Evolutionary conservation across 176 grass and related monocot genomes (phyloP).

Genomic region (Typha latifolia): DNA sequence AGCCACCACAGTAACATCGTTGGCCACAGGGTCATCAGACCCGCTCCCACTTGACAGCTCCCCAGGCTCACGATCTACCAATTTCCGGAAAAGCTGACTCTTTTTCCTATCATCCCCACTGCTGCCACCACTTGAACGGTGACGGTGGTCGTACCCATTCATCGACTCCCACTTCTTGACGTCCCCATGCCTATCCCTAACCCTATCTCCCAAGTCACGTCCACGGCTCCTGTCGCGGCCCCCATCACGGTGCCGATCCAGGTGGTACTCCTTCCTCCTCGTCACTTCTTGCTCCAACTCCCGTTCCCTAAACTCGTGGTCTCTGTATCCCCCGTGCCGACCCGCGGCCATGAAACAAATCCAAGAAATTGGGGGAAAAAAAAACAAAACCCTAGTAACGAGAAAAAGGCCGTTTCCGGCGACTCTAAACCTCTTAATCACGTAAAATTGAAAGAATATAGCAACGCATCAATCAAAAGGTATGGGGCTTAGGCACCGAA

Average conservation of each 20-base stretch:
- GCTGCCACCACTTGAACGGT: not conserved
- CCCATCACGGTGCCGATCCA: constrained; percentile 7
- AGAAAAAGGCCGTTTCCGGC: too few species aligned
- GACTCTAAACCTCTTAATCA: too few species aligned
- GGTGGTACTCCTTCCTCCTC: constrained; percentile 28
- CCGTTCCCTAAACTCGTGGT: constrained; percentile 26
- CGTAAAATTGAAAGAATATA: too few species aligned
- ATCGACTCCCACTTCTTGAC: not conserved
- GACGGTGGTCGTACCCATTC: not conserved
- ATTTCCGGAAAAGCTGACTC: constrained; percentile 16
- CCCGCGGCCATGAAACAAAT: constrained; percentile 25
- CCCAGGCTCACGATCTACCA: constrained; percentile 51
- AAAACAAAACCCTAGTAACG: constrained; percentile 4
- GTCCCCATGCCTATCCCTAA: not conserved
- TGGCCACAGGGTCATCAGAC: constrained; percentile 37
- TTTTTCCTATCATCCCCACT: not conserved
- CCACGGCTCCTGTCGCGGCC: not conserved
- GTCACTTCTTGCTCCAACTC: constrained; percentile 23
- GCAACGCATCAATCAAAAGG: too few species aligned
- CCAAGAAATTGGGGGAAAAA: not conserved
- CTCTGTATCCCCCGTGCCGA: constrained; percentile 22
- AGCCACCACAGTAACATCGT: not conserved
- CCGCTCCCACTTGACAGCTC: constrained; percentile 49
- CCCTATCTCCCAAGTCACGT: not conserved
- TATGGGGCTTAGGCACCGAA: too few species aligned